Evolutionary conservation across 139 green algal species (phyloP).

Genomic region (Chlorella sp.): DNA sequence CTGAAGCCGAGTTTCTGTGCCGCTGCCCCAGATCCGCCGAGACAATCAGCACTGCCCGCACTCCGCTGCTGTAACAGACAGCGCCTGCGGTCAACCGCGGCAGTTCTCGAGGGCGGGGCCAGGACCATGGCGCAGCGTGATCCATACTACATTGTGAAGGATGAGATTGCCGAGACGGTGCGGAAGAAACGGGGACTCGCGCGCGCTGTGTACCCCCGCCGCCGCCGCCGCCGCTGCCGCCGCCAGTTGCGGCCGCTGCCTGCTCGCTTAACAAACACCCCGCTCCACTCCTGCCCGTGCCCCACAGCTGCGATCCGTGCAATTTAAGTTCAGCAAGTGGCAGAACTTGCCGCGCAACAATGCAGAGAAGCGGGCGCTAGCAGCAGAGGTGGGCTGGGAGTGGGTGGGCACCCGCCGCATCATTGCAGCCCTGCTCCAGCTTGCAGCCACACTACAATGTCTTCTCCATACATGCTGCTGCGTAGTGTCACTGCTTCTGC

Average conservation of each 20-base stretch:
- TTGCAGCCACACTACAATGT: too few relatives aligned
- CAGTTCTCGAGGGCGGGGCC: not conserved
- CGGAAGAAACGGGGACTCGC: slow-evolving; percentile 25
- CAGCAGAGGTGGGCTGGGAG: not conserved
- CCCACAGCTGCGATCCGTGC: slow-evolving; percentile 22
- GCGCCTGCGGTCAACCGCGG: too few relatives aligned
- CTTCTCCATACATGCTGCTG: too few relatives aligned
- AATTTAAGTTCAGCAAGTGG: slow-evolving; percentile 40
- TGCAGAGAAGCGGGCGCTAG: slow-evolving; percentile 32
- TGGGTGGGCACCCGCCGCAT: too few relatives aligned
- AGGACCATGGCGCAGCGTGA: slow-evolving; percentile 31
- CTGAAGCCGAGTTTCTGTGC: too few relatives aligned
- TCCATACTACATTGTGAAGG: slow-evolving; percentile 50
- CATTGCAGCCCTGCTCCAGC: too few relatives aligned
- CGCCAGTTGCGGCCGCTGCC: not conserved
- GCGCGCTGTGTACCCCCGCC: not conserved
- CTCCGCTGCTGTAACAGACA: too few relatives aligned
- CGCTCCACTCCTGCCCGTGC: not conserved
- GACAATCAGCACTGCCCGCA: too few relatives aligned
- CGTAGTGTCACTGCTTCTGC: too few relatives aligned
- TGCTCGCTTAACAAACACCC: not conserved
- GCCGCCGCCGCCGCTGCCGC: not conserved
- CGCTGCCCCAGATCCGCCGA: too few relatives aligned
- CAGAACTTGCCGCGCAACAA: slow-evolving; percentile 28
- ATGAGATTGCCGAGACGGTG: slow-evolving; percentile 49